Percentiles rank a stretch among this genome's conserved stretches.
Conservation (phyloP, 805 yeast genomes). For the Torulaspora maleeae region DNA sequence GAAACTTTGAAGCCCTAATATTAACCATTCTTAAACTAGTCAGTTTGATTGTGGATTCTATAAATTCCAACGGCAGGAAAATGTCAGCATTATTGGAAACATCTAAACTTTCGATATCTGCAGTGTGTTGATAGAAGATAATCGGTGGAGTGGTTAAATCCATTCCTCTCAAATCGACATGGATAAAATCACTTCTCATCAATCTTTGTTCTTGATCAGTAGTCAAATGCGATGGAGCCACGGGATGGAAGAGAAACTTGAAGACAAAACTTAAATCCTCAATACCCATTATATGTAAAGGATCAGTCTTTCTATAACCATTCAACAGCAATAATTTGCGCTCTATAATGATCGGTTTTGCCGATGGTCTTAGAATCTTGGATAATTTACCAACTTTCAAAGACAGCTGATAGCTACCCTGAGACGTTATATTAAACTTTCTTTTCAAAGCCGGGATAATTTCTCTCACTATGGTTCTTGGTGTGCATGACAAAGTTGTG, state of each 20-base stretch:
- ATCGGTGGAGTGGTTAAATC: conserved; percentile 82
- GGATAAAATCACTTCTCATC: conserved; percentile 53
- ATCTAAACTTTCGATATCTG: conserved; percentile 75
- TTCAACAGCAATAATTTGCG: conserved; percentile 63
- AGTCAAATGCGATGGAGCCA: conserved; percentile 54
- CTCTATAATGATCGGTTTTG: conserved; percentile 74
- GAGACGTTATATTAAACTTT: conserved; percentile 67
- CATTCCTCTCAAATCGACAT: conserved; percentile 67
- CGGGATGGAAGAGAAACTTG: conserved; percentile 68
- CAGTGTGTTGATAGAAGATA: conserved; percentile 70
- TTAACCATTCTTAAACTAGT: conserved; percentile 61
- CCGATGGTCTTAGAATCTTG: conserved; percentile 65
- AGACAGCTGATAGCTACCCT: conserved; percentile 70
- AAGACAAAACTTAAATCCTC: conserved; percentile 79
- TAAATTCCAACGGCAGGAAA: conserved; percentile 75
- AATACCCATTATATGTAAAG: conserved; percentile 70
- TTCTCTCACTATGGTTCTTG: conserved; percentile 73
- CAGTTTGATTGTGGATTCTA: conserved; percentile 72
- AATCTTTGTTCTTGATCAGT: conserved; percentile 68
- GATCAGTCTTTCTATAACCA: conserved; percentile 78
- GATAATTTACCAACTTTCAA: conserved; percentile 71
- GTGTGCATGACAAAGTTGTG: conserved; percentile 69
- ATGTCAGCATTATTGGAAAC: conserved; percentile 85
- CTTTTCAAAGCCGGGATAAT: conserved; percentile 65
- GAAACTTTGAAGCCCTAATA: conserved; percentile 71